Evolutionary conservation across 768 basidiomycete species (phyloP).

Genomic region (Austroboletus festivus): DNA sequence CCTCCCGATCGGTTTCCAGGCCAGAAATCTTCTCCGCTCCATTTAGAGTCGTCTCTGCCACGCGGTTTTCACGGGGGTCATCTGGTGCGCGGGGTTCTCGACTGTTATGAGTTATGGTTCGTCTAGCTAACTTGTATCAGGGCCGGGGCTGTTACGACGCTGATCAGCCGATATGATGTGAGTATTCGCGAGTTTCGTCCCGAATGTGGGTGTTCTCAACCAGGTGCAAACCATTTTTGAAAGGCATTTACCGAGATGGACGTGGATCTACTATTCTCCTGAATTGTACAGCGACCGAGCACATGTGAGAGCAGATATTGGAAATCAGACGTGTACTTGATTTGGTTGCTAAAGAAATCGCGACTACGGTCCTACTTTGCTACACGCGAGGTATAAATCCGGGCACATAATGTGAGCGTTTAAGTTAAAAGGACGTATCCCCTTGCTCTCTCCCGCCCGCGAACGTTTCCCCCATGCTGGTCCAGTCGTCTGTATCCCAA

Average conservation of each 20-base stretch:
- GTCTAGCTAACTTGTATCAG: slow-evolving; percentile 14
- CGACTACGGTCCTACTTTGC: slow-evolving; percentile 25
- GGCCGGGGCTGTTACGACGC: slow-evolving; percentile 13
- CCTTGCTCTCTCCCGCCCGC: slow-evolving; percentile 11
- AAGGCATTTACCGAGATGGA: slow-evolving; percentile 22
- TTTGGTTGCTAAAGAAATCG: slow-evolving; percentile 31
- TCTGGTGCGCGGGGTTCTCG: slow-evolving; percentile 12
- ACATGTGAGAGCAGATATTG: slow-evolving; percentile 32
- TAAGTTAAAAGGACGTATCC: slow-evolving; percentile 20
- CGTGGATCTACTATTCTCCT: slow-evolving; percentile 24
- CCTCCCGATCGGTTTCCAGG: slow-evolving; percentile 20
- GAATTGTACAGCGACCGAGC: slow-evolving; percentile 28
- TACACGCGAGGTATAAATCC: slow-evolving; percentile 34
- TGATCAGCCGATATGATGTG: slow-evolving; percentile 18
- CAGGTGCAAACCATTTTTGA: slow-evolving; percentile 15
- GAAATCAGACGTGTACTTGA: slow-evolving; percentile 33
- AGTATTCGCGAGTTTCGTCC: slow-evolving; percentile 12
- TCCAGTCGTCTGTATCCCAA: slow-evolving; percentile 18
- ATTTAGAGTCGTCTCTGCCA: slow-evolving; percentile 6
- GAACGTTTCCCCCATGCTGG: slow-evolving; percentile 10
- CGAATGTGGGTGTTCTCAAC: slow-evolving; percentile 14
- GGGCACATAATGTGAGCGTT: slow-evolving; percentile 18
- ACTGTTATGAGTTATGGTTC: slow-evolving; percentile 11
- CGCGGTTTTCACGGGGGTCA: slow-evolving; percentile 14
- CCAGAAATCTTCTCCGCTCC: slow-evolving; percentile 7